phyloP scores from a whole-genome alignment of 192 early-diverging fungal species.

The Haplosporangium gracile region DNA sequence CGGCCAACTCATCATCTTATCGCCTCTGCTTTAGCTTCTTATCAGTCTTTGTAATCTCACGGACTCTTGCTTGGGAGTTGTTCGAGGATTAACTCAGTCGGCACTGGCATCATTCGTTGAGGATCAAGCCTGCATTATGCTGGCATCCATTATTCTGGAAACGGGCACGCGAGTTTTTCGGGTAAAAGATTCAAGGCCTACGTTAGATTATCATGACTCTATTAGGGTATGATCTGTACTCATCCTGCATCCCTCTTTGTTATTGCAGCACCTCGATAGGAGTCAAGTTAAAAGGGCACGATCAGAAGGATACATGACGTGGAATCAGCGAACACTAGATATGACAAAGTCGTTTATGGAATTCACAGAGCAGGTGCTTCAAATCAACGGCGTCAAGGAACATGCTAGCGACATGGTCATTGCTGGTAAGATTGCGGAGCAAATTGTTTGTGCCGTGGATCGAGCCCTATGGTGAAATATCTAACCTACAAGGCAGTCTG shows the following conservation, averaged over 20 bases:
- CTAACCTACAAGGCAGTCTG: slow-evolving; percentile 19
- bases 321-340: slow-evolving; percentile 30
- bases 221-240: not conserved
- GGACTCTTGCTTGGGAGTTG: slow-evolving; percentile 16
- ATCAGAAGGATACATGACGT: slow-evolving; percentile 21
- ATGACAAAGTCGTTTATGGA: slow-evolving; percentile 25
- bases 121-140: slow-evolving; percentile 8
- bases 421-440: slow-evolving; percentile 21
- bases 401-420: slow-evolving; percentile 26
- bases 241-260: not conserved
- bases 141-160: slow-evolving; percentile 30
- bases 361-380: slow-evolving; percentile 28
- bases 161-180: slow-evolving; percentile 22
- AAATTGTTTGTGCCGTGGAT: not conserved
- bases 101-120: slow-evolving; percentile 1
- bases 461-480: not conserved
- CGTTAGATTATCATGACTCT: not conserved
- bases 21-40: not conserved
- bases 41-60: slow-evolving; percentile 28
- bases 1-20: not conserved
- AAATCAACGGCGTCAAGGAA: not conserved
- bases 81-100: slow-evolving; percentile 2
- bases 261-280: slow-evolving; percentile 32
- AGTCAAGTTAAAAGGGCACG: slow-evolving; percentile 25
- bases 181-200: not conserved